These are phyloP conservation scores for Metschnikowia colocasiae DNA, from an alignment of 805 yeast genomes.

Conservation along the genomic window DNA sequence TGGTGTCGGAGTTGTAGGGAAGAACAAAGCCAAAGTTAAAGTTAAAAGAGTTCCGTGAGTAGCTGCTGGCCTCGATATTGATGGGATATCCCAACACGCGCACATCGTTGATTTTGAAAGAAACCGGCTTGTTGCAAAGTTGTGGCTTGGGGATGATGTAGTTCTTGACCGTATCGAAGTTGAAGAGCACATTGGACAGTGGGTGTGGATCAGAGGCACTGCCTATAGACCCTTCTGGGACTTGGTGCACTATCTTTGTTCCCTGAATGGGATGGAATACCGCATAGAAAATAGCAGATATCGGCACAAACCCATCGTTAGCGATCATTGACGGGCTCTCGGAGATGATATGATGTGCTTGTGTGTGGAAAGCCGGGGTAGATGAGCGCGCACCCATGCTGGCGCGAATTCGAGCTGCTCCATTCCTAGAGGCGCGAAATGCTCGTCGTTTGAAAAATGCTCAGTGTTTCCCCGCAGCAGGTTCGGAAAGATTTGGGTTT, in stretches of 20 bases:
- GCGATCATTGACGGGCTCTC: conserved; percentile 25
- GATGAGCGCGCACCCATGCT: not conserved
- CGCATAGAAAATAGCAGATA: conserved; percentile 81
- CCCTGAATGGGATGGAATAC: conserved; percentile 96
- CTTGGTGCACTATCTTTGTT: conserved; percentile 85
- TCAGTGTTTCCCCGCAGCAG: not conserved
- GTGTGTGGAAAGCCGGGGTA: not conserved
- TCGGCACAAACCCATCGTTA: conserved; percentile 76
- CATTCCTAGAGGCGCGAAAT: not conserved
- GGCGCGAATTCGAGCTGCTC: not conserved
- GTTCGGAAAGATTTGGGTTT: not conserved
- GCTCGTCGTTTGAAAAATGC: not conserved
- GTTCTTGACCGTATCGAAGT: conserved; percentile 83
- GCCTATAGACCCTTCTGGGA: conserved; percentile 68
- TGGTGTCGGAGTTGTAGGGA: conserved; percentile 72
- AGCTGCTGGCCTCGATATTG: conserved; percentile 64
- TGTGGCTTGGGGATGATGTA: conserved; percentile 93
- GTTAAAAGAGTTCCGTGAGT: conserved; percentile 87
- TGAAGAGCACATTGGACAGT: conserved; percentile 40
- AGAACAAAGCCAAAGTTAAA: conserved; percentile 94
- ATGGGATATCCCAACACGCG: conserved; percentile 88
- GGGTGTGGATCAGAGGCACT: conserved; percentile 9
- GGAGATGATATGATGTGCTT: not conserved
- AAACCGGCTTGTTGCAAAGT: conserved; percentile 75
- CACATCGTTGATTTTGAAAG: conserved; percentile 66